Evolutionary conservation across 768 basidiomycete genomes (phyloP).

Genomic region (Clitopilus passeckerianus): DNA sequence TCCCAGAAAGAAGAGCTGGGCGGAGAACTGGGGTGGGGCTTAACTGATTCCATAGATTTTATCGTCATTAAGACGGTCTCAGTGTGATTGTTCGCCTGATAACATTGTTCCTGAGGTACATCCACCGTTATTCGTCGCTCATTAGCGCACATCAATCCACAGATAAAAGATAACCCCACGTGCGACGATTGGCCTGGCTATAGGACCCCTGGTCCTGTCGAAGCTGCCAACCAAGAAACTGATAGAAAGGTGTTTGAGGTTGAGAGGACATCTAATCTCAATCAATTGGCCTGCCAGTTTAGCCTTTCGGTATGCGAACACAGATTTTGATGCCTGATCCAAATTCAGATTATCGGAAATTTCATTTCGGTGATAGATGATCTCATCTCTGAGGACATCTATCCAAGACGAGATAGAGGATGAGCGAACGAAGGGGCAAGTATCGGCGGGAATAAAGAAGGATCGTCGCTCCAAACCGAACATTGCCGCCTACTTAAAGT

Average conservation of each 20-base stretch:
- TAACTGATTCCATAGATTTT: neutral
- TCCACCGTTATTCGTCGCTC: neutral
- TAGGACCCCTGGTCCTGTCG: neutral
- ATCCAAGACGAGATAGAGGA: neutral
- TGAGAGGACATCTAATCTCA: neutral
- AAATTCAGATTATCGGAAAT: neutral
- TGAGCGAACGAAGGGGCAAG: neutral
- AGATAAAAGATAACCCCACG: neutral
- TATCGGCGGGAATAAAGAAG: no score
- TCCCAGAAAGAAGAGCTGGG: neutral
- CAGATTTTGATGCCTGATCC: neutral
- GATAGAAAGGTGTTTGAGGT: no score
- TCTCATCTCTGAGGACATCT: neutral
- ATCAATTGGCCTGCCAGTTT: neutral
- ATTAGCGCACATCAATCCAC: neutral
- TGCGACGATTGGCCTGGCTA: neutral
- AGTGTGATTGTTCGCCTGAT: neutral
- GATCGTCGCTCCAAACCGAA: no score
- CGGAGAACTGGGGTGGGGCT: neutral
- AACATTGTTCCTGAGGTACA: no score
- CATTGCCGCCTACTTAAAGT: no score
- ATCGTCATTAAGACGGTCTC: neutral
- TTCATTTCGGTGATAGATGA: neutral
- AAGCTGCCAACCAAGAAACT: no score
- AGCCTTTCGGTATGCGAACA: neutral